Base-by-base conservation (phyloP, 495 filamentous ascomycete species). In the Copromyces sp. region DNA sequence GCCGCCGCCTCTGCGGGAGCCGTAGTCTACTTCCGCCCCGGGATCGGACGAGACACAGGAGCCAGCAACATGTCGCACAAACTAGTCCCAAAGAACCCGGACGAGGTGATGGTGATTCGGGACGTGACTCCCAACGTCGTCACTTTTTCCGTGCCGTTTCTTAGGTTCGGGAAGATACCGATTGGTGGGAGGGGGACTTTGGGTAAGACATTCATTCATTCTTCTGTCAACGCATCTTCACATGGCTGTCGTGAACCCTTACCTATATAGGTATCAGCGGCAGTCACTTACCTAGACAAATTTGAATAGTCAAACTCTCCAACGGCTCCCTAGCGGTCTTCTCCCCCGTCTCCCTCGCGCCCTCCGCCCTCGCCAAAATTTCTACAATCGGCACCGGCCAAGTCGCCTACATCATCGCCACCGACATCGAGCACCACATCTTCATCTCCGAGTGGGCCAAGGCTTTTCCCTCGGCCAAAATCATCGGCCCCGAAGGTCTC, bases 361-460 rank as follows among this genome's bases (percentile, higher is more conserved):
- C 89, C 3, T 90, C 93, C 73, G 90, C 94, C n/a, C 87, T 87
- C 73, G 83, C 87, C 69, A 91, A 88, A 53, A 83, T 97, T 45
- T 76, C 84, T 39, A 81, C 83, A n/a, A 82, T 94, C 32, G 93
- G 93, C 71, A 32, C 53, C 24, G 87, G 87, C 53, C 84, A 89
- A 35, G 89, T 99, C 68, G 86, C 85, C 68, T 98, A 98, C 85
- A 89, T 98, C 73, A 86, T 94, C 12, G 94, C 95, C 5, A 86
- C 90, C 24, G 95, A 98, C 78, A 87, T 94, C 24, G 91, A 97
- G 82, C 95, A 98, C 81, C 95, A 99, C 85, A 92, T 98, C 78
- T 94, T 93, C 83, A 78, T 98, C 20, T 89, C 91, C 1, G 82
- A 91, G 14, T 99, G 95, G 96, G 88, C 91, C 73, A 81, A 86